phyloP scores from a whole-genome alignment of 2,329 filamentous ascomycete genomes.

The Fusarium sp. region DNA sequence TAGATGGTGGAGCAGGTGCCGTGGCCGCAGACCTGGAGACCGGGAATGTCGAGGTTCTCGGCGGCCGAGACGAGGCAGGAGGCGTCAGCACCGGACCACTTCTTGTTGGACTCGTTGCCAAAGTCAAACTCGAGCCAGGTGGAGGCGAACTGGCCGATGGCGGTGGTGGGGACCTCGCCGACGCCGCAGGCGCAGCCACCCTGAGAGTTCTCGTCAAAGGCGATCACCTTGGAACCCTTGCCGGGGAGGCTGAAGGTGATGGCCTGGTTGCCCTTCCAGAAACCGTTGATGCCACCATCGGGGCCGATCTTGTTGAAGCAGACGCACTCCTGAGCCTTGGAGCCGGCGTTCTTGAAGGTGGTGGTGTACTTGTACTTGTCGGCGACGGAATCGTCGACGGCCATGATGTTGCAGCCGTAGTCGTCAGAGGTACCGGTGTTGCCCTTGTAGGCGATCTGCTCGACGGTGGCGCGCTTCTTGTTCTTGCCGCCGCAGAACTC shows the following conservation, averaged over 20 bases:
- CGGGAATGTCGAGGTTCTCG: slow-evolving; percentile 44
- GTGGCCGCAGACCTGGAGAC: slow-evolving; percentile 52
- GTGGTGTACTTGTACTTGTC: slow-evolving; percentile 57
- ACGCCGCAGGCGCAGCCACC: slow-evolving; percentile 58
- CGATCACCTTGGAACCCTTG: slow-evolving; percentile 53
- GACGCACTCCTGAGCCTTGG: slow-evolving; percentile 50
- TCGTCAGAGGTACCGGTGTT: slow-evolving; percentile 55
- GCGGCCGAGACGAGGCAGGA: slow-evolving; percentile 58
- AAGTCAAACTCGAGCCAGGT: slow-evolving; percentile 65
- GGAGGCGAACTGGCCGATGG: slow-evolving; percentile 53
- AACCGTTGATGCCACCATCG: slow-evolving; percentile 57
- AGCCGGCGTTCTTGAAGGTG: slow-evolving; percentile 53
- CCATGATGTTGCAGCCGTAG: slow-evolving; percentile 65
- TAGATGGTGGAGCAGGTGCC: slow-evolving; percentile 55
- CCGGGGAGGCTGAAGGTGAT: slow-evolving; percentile 54
- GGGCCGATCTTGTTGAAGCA: slow-evolving; percentile 66
- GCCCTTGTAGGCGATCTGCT: slow-evolving; percentile 59
- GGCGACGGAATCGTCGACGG: slow-evolving; percentile 50
- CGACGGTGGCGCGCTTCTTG: slow-evolving; percentile 58
- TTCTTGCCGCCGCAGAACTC: slow-evolving; percentile 51
- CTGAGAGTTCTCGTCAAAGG: slow-evolving; percentile 59
- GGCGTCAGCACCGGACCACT: slow-evolving; percentile 62
- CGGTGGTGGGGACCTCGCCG: slow-evolving; percentile 48
- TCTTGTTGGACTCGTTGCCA: slow-evolving; percentile 56
- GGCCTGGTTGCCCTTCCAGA: slow-evolving; percentile 56